Base-by-base conservation (phyloP, 2,329 filamentous ascomycete genomes). In the Stachybotrys chartarum region DNA sequence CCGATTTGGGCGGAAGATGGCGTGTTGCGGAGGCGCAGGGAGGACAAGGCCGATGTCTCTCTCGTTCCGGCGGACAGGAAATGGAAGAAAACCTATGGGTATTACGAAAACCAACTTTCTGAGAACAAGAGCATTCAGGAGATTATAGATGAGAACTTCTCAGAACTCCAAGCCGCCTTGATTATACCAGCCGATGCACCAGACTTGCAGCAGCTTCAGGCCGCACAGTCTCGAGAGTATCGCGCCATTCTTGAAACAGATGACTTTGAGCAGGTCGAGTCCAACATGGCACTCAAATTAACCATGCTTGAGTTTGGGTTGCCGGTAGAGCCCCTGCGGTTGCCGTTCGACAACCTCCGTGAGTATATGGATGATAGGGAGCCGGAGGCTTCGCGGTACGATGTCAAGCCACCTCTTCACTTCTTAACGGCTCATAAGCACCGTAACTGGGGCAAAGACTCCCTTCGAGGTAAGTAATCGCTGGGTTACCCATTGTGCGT, bases 261-360 rank as follows among this genome's bases (percentile, higher is more conserved):
- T 1, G 64, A 67, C 1, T 74, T 75, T 56, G 63, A 62, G 10
- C 62, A 56, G 6, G 57, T 66, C 7, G 30, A 56, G 1, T 58
- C 64, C 5, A 64, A 66, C 1, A 55, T 77, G 16, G 65, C 67
- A 3, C 68, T 71, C n/a, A 78, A 77, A 60, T 56, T 80, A 55
- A 66, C 76, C 0, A 70, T 78, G 65, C 65, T 77, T 49, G 78
- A 74, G 61, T 79, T 78, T 56, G 77, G 77, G 1, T 60, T 78
- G 6, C 74, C 75, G 0, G 66, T 78, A 3, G 73, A 72, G 52
- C 75, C 77, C 11, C 56, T 70, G 8, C 47, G 59, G 1, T 56
- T 59, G 5, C 44, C 50, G 5, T n/a, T 64, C 31, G 66, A 67
- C 46, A 61, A 65, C 3, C 61, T 69, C 30, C 56, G 63, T 11